Conservation (phyloP, 192 early-diverging fungal genomes). For the Dissophora globulifera region DNA sequence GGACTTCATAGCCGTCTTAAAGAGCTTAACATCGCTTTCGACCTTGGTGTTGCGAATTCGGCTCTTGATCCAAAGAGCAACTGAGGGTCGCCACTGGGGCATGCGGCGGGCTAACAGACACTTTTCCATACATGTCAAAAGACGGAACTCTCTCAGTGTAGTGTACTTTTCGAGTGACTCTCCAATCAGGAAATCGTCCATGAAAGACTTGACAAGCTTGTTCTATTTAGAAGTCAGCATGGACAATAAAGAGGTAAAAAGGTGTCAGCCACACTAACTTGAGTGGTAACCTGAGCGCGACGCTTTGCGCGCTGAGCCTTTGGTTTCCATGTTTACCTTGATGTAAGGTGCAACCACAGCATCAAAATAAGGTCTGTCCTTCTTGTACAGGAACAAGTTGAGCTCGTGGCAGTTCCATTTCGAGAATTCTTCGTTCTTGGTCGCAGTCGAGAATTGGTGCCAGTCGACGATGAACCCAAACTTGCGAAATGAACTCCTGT, state of each 20-base stretch:
- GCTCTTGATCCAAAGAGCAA: conserved; percentile 46
- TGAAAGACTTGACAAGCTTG: conserved; percentile 58
- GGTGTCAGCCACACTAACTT: too few species aligned
- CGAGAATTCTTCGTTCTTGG: conserved; percentile 52
- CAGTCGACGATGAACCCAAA: conserved; percentile 55
- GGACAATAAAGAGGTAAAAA: too few species aligned
- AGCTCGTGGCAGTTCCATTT: conserved; percentile 57
- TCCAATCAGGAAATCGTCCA: conserved; percentile 59
- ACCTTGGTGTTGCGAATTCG: conserved; percentile 15
- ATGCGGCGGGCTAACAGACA: conserved; percentile 53
- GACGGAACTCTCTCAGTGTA: conserved; percentile 30
- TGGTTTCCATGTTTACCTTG: too few species aligned
- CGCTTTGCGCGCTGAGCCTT: too few species aligned
- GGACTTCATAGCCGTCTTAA: conserved; percentile 46
- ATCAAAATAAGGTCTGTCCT: conserved; percentile 57
- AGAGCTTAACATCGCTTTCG: conserved; percentile 20
- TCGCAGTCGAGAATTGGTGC: conserved; percentile 17
- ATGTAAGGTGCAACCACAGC: conserved; percentile 44
- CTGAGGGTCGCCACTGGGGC: conserved; percentile 18
- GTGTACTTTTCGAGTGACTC: conserved; percentile 43
- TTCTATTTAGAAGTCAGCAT: too few species aligned
- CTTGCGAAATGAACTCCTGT: conserved; percentile 14
- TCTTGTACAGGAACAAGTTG: conserved; percentile 61
- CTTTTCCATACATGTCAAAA: conserved; percentile 54
- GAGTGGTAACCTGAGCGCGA: too few species aligned